phyloP scores from a whole-genome alignment of 2,329 filamentous ascomycete genomes.

The Penicillium sp. region DNA sequence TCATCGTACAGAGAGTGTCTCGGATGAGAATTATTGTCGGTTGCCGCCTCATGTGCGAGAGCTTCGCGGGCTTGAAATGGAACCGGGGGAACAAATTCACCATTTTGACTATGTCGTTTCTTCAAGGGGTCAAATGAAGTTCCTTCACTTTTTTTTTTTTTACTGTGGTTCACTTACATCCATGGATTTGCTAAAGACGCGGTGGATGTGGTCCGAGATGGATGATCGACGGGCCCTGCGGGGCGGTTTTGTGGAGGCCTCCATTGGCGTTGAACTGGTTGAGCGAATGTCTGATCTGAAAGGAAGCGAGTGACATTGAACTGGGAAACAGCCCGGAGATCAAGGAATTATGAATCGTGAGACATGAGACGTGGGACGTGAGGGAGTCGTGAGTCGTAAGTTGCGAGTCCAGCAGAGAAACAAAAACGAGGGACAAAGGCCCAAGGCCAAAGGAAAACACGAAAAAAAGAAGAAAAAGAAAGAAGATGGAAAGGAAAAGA shows the following conservation, averaged over 20 bases:
- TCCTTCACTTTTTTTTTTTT: not conserved
- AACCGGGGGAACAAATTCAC: not conserved
- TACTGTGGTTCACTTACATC: conserved; percentile 14
- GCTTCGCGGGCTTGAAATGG: conserved; percentile 1
- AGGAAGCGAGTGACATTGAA: conserved; percentile 9
- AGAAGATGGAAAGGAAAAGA: not conserved
- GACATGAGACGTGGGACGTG: not conserved
- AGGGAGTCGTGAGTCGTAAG: not conserved
- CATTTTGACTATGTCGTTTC: conserved; percentile 11
- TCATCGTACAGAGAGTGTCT: conserved; percentile 13
- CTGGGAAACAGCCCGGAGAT: not conserved
- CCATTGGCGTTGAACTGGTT: conserved; percentile 10
- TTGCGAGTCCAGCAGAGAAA: not conserved
- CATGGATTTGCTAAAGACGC: conserved; percentile 18
- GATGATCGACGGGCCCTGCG: conserved; percentile 25
- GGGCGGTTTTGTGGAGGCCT: conserved; percentile 17
- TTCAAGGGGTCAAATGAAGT: conserved; percentile 5
- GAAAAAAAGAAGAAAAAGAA: not conserved
- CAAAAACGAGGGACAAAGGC: conserved; percentile 3
- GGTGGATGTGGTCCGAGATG: conserved; percentile 24
- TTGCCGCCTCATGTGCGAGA: conserved; percentile 1
- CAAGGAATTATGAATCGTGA: not conserved
- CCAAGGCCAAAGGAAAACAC: not conserved
- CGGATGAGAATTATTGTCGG: not conserved
- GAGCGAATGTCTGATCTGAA: not conserved